phyloP scores from a whole-genome alignment of 2,329 filamentous ascomycete genomes.

The Basipetospora chlamydospora region DNA sequence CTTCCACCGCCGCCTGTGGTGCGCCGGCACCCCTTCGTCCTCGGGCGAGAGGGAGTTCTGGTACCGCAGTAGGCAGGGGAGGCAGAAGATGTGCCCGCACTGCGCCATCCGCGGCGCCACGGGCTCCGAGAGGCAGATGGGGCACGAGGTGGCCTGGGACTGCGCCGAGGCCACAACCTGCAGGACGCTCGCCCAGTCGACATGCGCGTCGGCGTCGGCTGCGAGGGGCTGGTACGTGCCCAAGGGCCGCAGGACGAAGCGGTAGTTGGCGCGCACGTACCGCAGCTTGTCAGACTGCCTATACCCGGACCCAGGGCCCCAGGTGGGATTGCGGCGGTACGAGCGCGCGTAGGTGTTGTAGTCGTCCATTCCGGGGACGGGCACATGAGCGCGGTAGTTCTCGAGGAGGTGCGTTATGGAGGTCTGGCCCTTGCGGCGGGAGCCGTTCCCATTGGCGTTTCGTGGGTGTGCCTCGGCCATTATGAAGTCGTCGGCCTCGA shows the following conservation, averaged over 20 bases:
- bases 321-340: constrained; percentile 58
- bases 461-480: constrained; percentile 58
- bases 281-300: constrained; percentile 83
- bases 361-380: constrained; percentile 29
- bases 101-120: constrained; percentile 93
- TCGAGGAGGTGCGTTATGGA: constrained; percentile 87
- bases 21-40: constrained; percentile 42
- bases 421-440: constrained; percentile 77
- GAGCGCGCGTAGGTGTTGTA: constrained; percentile 54
- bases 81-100: constrained; percentile 93
- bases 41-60: constrained; percentile 73
- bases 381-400: constrained; percentile 2
- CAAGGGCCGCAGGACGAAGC: constrained; percentile 80
- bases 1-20: constrained; percentile 69
- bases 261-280: constrained; percentile 89
- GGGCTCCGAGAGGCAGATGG: constrained; percentile 85
- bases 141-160: constrained; percentile 78
- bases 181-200: constrained; percentile 82
- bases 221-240: constrained; percentile 70
- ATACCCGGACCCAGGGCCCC: constrained; percentile 78
- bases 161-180: constrained; percentile 84
- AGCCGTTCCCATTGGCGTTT: constrained; percentile 38
- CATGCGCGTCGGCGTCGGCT: constrained; percentile 70
- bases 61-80: constrained; percentile 85
- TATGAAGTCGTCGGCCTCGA: constrained; percentile 53